Base-by-base conservation (phyloP, 2,329 filamentous ascomycete species). In the Ascochyta koolunga region DNA sequence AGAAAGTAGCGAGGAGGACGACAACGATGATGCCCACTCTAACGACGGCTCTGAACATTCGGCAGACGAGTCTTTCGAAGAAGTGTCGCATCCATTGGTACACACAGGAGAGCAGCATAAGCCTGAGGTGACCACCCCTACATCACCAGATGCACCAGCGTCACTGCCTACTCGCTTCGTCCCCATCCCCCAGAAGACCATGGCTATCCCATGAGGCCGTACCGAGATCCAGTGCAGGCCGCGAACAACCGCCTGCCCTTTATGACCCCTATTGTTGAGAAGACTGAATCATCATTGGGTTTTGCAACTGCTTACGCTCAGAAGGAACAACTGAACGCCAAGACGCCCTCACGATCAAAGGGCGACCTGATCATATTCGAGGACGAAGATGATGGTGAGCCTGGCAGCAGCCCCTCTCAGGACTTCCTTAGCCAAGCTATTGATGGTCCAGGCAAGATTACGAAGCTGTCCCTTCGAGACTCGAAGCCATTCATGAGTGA, bases 261-360 rank as follows among this genome's bases (percentile, higher is more conserved):
- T 73, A 98, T 99, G 95, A 99, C 95, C 0, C 95, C 95, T 1
- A 99, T 99, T 62, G 93, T 95, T 1, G 95, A 99, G 75, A 88
- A 91, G 66, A 99, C 95, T 0, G 95, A 99, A 75, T 89, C 88
- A 10, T 97, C 93, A 0, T 78, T 98, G 5, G 88, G 88, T 31
- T 66, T 73, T 46, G 68, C 67, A 36, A 76, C 73, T 24, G 65
- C 61, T 46, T 65, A 65, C 45, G 82, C 85, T 46, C 76, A 81
- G 60, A 83, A 84, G 72, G 82, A 83, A 61, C 83, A 83, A 73
- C 79, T 86, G 66, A 82, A 82, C 47, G 82, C 86, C 42, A 96
- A 95, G 76, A 96, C 91, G 4, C 92, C 92, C 15, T 91, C 86
- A 64, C 88, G 87, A 65, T 83, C 76, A 19, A 76, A 71, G 50